Evolutionary conservation across 2,329 filamentous ascomycete species (phyloP), one percentile per base, ranked within the genome.

Genomic region (Penicillium vulpinum): DNA sequence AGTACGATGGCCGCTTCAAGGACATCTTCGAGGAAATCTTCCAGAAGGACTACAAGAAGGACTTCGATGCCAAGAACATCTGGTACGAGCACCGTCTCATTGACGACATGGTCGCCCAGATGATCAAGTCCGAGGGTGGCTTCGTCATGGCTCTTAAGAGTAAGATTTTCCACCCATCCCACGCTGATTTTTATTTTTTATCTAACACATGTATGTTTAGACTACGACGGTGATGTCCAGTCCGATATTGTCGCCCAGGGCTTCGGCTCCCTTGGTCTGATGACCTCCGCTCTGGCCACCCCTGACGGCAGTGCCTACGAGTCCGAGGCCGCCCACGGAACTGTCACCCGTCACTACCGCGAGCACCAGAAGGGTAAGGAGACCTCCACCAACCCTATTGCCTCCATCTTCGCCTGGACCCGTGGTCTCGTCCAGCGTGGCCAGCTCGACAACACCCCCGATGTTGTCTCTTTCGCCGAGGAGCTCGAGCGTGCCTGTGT

Each of bases 31-130:
- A 99, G 84, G 90, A 95, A 73, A 86, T 97, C 70, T 99, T 93
- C 80, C 91, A 97, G 62, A 84, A 83, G 58, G 81, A 88, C 69
- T 99, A 97, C 83, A 88, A 90, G 83, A 83, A 85, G 75, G 85
- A 91, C 43, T 97, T 97, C 69, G 92, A 97, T 75, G 88, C 88
- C 72, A 91, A 92, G 83, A 85, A 85, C 62, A 96, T 97, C 80
- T 97, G 94, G 94, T 97, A 99, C 76, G 94, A 99, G 87, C 94
- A 99, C 82, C 90, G 94, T 72, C 84, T 99, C 67, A 97, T 99
- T 73, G 94, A 99, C 80, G 94, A 99, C 80, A 97, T 99, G 94
- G 94, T 99, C 63, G 94, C 94, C 48, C 94, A 99, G 85, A 99
- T 99, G 94, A 90, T 99, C 84, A 99, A 99, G 90, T 94, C 90